Base-by-base conservation (phyloP, 2,329 filamentous ascomycete species). In the Fusarium sp. region DNA sequence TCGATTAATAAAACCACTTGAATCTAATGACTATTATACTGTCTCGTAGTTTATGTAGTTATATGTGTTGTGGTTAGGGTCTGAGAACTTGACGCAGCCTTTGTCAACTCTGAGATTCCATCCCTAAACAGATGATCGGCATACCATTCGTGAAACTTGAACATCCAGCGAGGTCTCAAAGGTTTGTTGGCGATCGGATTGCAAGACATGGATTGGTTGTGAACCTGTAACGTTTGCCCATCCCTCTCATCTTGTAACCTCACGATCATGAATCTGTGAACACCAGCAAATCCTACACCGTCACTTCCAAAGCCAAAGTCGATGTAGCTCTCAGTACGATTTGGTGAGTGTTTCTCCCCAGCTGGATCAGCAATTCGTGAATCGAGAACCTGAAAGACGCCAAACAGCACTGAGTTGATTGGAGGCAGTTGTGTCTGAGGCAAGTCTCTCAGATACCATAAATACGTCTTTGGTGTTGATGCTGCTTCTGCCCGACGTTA, bases 251-350 rank as follows among this genome's bases (percentile, higher is more conserved):
- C n/a, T 7, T 29, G 26, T 3, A 53, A 38, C 6, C 72, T 61
- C 3, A 69, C 51, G 5, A 76, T 51, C 7, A 64, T 67, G 24
- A 76, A 72, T 2, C 72, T 64, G 43, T 76, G 74, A 3, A 68
- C 69, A 0, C 74, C 74, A 0, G 67, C 63, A n/a, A 76, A 76
- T 0, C 12, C 22, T 0, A 45, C 42, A 42, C 59, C 35, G 19
- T 73, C 67, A 12, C 62, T 70, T 2, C 74, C 73, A 15, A 72
- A 76, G 0, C 64, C 61, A 40, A 74, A 67, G 54, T 76, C 74
- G 8, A 74, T 40, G 28, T 66, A 65, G 29, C 73, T 75, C 10
- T 70, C 58, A 1, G 52, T 56, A 8, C 13, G 11, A 2, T 31
- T 44, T 22, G 31, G 35, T 3, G 25, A 2, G 6, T 6, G 8